Base-by-base conservation (phyloP, 495 filamentous ascomycete species). In the Penicillium samsonianum region DNA sequence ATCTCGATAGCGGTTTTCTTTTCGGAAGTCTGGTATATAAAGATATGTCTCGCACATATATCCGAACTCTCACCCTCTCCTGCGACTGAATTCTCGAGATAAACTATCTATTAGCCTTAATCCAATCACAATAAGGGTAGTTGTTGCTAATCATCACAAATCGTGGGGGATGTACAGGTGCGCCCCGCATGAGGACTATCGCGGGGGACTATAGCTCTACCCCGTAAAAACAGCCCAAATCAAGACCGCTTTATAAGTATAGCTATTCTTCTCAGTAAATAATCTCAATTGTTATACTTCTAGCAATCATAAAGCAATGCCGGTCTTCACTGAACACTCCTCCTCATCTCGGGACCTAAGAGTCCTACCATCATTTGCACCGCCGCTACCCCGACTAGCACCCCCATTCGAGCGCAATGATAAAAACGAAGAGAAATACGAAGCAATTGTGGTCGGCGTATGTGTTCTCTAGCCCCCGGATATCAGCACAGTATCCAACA, bases 261-360 rank as follows among this genome's bases (percentile, higher is more conserved):
- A 14, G 3, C 44, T 4, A 30, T 3, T 47, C 26, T 47, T 14
- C 14, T 28, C 20, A 30, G 1, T 14, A 11, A 20, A 31, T 6
- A 17, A 7, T 47, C 14, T n/a, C 22, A 17, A 19, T 19, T 30
- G 12, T 0, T 23, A n/a, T 40, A 3, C 31, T 19, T 19, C 42
- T 16, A 25, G 11, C 40, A 12, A 6, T 6, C 20, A 44, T 0
- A 26, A 4, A 49, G 25, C 20, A 31, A 73, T 73, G 71, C 71
- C 71, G 4, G 65, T 73, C 20, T 73, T 73, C 55, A 58, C 58
- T 10, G 71, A 74, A 60, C 41, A 58, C 12, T 53, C 69, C 8
- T 63, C 53, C 41, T 50, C 42, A 12, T 61, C 55, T 16, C 67
- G 60, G 14, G 65, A 63, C 35, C 57, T 67, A 4, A 43, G 67